Base-by-base conservation (phyloP, 176 grass and related monocot genomes). In the sorghum (Sorghum bicolor) region DNA sequence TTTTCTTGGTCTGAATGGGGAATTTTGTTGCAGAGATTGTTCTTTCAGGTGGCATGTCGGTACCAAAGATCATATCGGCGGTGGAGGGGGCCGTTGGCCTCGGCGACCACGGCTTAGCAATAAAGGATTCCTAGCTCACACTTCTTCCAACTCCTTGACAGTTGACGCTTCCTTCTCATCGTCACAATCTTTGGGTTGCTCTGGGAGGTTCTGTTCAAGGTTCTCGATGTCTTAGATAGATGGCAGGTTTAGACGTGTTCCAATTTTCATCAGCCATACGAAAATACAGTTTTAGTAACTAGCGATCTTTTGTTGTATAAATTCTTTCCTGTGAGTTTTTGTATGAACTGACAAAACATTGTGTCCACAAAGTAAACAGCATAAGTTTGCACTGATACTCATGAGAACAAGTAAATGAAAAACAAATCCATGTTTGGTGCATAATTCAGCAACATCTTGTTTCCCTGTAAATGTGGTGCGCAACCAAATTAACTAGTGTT, bases 11-110 rank as follows among this genome's bases (percentile, higher is more conserved):
- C 9, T 74, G 67, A 14, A 31, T 57, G 75, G 74, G 1, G 13
- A n/a, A 33, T 22, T 28, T 66, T 47, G 19, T 6, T 44, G 9
- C 76, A 94, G 89, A 94, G 64, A 88, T 97, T 70, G 52, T 97
- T 48, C 79, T 97, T 53, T 97, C 94, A 2, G 94, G 94, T 31
- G 94, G 87, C 71, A 97, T 97, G 94, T 85, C 85, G 9, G 80
- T 92, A 50, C 87, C 87, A 0, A 88, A 84, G 64, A 83, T 94
- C 6, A 86, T 94, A 47, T 90, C 87, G 15, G 83, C 85, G 0
- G 57, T 90, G 80, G 87, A 94, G 15, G 83, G 85, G 12, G 52
- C 64, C 3, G 19, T 79, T 29, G 52, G 72, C 50, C 72, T 74
- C 30, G 69, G 80, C 34, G 52, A 82, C 8, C 74, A 94, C 77